phyloP scores from a whole-genome alignment of 2,329 filamentous ascomycete genomes.

The Aspergillus melleus region DNA sequence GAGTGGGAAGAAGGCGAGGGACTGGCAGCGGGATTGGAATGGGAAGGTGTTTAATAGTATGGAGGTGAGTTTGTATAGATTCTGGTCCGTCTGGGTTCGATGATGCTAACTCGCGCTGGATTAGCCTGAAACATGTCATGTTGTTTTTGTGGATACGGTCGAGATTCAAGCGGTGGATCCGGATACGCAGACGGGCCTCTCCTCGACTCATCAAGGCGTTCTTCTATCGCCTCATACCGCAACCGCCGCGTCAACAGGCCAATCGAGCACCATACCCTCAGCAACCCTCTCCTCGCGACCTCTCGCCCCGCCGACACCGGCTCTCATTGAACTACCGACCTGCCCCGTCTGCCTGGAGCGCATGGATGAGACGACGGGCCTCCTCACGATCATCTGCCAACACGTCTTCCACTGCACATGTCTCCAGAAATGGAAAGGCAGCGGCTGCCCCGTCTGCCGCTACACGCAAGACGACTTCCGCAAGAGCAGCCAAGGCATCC shows the following conservation, averaged over 20 bases:
- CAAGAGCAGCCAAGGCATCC: constrained; percentile 47
- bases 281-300: constrained; percentile 60
- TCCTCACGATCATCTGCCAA: constrained; percentile 94
- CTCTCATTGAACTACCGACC: constrained; percentile 86
- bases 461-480: constrained; percentile 70
- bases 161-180: constrained; percentile 69
- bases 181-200: constrained; percentile 25
- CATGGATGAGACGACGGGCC: constrained; percentile 95
- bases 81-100: neutral
- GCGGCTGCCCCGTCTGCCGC: constrained; percentile 89
- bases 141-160: constrained; percentile 91
- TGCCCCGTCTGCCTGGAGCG: constrained; percentile 95
- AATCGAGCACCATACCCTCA: constrained; percentile 36
- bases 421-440: constrained; percentile 92
- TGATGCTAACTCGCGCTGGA: constrained; percentile 15
- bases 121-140: constrained; percentile 88
- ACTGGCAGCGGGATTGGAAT: constrained; percentile 85
- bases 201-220: constrained; percentile 54
- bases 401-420: constrained; percentile 98
- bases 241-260: constrained; percentile 23
- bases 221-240: constrained; percentile 54
- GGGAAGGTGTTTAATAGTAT: constrained; percentile 90
- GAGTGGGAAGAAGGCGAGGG: constrained; percentile 68
- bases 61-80: constrained; percentile 60
- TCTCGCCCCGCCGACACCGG: constrained; percentile 73